Conservation (phyloP, 164 flowering plant species). For the Magnolia kwangsiensis region DNA sequence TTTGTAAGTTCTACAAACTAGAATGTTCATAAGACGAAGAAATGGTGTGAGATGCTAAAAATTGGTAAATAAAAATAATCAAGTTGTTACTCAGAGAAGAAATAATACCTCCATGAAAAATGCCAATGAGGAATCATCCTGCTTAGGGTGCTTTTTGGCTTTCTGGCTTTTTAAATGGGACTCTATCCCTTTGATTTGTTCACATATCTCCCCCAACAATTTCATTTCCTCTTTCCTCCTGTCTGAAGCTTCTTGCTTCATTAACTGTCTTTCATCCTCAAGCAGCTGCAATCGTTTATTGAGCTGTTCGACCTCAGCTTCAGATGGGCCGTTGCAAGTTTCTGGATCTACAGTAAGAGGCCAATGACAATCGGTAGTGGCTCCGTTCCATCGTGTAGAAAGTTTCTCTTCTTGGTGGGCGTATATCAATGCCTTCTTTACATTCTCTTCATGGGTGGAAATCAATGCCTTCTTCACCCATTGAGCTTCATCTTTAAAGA, state of each 20-base stretch:
- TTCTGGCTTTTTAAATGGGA: conserved; percentile 40
- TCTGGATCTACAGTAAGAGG: conserved; percentile 15
- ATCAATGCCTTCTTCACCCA: conserved; percentile 24
- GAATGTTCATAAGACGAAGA: not conserved
- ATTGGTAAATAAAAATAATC: too few relatives aligned
- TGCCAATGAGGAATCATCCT: conserved; percentile 31
- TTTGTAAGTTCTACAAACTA: not conserved
- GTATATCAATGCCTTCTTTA: not conserved
- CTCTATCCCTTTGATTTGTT: conserved; percentile 48
- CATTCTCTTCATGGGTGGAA: conserved; percentile 14
- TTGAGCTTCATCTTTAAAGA: conserved; percentile 24
- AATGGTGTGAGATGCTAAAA: not conserved
- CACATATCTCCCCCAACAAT: conserved; percentile 55
- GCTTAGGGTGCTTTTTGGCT: conserved; percentile 20
- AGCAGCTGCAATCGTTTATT: conserved; percentile 40
- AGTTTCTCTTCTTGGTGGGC: conserved; percentile 16
- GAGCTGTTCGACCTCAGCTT: conserved; percentile 33
- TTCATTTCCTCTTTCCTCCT: conserved; percentile 39
- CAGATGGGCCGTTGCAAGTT: conserved; percentile 17
- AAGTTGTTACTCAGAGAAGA: not conserved
- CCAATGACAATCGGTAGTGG: conserved; percentile 12
- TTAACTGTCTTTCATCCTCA: conserved; percentile 34
- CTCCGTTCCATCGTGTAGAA: conserved; percentile 19
- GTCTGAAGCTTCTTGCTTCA: conserved; percentile 30
- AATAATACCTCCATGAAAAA: conserved; percentile 52